Evolutionary conservation across 2,329 filamentous ascomycete genomes (phyloP), one percentile per base, ranked within the genome.

Genomic region (Cadophora sp.): DNA sequence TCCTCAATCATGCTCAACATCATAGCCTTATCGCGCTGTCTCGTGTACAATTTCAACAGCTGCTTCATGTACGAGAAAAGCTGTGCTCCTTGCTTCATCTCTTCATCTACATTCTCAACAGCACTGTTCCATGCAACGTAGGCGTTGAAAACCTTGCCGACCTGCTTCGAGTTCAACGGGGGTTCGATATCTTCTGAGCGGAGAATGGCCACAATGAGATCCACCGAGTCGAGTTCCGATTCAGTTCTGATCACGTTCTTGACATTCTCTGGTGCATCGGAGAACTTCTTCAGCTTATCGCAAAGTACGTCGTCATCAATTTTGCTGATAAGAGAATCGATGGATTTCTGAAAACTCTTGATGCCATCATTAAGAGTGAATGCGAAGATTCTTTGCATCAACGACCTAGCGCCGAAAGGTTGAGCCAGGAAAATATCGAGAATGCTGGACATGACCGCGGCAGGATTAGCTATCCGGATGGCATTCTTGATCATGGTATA

Each of bases 1-100:
- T 99, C 95, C 80, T 98, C 94, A 63, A 99, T 96, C 76, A 98
- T 90, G 70, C 90, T 88, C 65, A 97, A 84, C 95, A 99, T 98
- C 94, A 97, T 97, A 37, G 90, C 85, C 88, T 99, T 99, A 79
- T 99, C 96, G 59, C 95, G 87, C 77, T 97, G 93, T 60, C 96
- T 87, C 12, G 93, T 95, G 79, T 94, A 92, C 40, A 99, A 85
- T 82, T 98, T 98, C 77, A 98, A 84, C 43, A 97, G 86, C 79
- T 97, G 95, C 81, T 99, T 99, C 73, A 99, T 84, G 76, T 97
- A 91, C 1, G 95, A 97, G 79, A 97, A 99, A 60, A 97, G 87
- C 77, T 97, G 90, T 0, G 95, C 96, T 0, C 94, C 94, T 78
- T 95, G 89, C 76, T 92, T 92, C 81, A 97, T 88, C 77, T 97